Conservation (phyloP, 805 yeast species). For the Candida chauliodis region DNA sequence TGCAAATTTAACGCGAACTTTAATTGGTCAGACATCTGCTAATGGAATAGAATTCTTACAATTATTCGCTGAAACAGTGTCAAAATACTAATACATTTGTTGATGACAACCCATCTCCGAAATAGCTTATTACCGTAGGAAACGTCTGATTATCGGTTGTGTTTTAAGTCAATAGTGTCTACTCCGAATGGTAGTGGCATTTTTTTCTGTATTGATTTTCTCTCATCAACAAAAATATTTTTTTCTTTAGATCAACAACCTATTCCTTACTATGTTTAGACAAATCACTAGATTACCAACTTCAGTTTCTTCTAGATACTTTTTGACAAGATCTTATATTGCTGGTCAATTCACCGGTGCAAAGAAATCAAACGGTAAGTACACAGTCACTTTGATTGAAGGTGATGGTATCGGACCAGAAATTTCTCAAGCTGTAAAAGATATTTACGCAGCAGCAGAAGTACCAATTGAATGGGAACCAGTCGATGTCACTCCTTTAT, state of each 20-base stretch:
- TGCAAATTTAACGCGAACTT: conserved; percentile 1
- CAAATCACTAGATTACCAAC: conserved; percentile 23
- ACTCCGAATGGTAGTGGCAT: conserved; percentile 2
- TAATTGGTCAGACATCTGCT: conserved; percentile 1
- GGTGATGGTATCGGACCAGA: conserved; percentile 98
- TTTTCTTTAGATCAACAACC: conserved; percentile 1
- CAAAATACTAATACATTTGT: no score
- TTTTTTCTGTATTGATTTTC: neutral
- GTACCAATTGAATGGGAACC: conserved; percentile 98
- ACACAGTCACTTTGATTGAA: conserved; percentile 91
- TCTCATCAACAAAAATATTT: conserved; percentile 4
- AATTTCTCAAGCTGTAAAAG: conserved; percentile 90
- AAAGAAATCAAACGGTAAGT: conserved; percentile 75
- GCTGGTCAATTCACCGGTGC: conserved; percentile 65
- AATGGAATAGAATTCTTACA: no score
- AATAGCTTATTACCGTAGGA: no score
- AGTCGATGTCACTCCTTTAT: conserved; percentile 91
- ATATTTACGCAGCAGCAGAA: conserved; percentile 87
- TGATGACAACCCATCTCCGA: no score
- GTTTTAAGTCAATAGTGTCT: no score
- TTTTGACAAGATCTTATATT: conserved; percentile 42
- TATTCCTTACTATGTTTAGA: conserved; percentile 24
- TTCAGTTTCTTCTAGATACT: conserved; percentile 22
- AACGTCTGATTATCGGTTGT: no score
- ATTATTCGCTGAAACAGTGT: no score